Percentiles rank a stretch among this genome's conserved stretches.
These are phyloP conservation scores for Kodamaea anthophila DNA, from an alignment of 1,139 yeast species.

Conservation along the genomic window DNA sequence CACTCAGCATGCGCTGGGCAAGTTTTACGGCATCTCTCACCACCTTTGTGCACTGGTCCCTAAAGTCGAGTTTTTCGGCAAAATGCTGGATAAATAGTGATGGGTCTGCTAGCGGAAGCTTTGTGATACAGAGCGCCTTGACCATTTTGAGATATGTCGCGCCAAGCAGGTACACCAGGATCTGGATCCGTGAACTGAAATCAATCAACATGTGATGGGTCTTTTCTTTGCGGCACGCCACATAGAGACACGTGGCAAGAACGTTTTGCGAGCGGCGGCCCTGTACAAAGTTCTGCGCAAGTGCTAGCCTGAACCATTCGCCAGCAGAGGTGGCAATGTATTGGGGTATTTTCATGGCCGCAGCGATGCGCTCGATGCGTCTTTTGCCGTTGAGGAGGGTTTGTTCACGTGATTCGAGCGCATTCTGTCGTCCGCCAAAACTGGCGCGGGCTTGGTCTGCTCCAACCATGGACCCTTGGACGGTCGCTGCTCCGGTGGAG, in stretches of 20 bases:
- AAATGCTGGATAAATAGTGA: constrained; percentile 89
- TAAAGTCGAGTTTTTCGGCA: constrained; percentile 80
- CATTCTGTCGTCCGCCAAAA: constrained; percentile 56
- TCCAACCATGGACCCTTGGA: constrained; percentile 89
- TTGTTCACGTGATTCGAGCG: constrained; percentile 82
- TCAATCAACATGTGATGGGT: constrained; percentile 96
- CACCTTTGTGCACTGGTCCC: constrained; percentile 64
- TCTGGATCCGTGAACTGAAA: constrained; percentile 82
- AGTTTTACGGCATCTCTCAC: constrained; percentile 80
- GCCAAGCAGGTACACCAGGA: constrained; percentile 90
- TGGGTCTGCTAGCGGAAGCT: constrained; percentile 88
- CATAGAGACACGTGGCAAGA: constrained; percentile 87
- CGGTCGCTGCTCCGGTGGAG: constrained; percentile 89
- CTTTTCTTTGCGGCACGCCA: constrained; percentile 86
- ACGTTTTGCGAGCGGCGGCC: constrained; percentile 94
- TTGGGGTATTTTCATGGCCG: constrained; percentile 72
- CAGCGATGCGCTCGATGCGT: constrained; percentile 74
- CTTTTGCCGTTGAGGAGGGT: constrained; percentile 77
- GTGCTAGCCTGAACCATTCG: constrained; percentile 83
- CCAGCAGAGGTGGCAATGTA: constrained; percentile 81
- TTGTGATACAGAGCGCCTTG: constrained; percentile 65
- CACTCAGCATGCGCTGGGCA: constrained; percentile 87
- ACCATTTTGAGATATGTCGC: constrained; percentile 92
- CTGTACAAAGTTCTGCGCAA: constrained; percentile 84
- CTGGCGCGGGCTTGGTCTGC: constrained; percentile 81